Conservation (phyloP, 2,329 filamentous ascomycete genomes). For the Fusarium luffae region DNA sequence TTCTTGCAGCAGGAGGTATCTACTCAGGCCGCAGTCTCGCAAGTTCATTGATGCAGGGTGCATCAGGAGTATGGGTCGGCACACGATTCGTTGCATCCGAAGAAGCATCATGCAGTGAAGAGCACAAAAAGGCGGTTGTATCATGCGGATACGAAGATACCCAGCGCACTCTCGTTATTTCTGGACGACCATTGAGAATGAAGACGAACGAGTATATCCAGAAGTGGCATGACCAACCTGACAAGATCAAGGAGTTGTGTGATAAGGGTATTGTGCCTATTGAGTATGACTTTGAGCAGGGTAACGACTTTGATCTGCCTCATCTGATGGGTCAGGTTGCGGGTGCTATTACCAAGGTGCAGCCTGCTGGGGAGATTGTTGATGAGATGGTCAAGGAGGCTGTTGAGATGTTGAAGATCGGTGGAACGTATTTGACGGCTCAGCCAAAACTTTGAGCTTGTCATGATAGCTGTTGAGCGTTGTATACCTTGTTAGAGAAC, state of each 20-base stretch:
- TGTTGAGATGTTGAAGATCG: conserved; percentile 72
- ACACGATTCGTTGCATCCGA: conserved; percentile 87
- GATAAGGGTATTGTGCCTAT: conserved; percentile 83
- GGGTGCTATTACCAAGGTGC: conserved; percentile 78
- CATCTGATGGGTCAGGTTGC: conserved; percentile 96
- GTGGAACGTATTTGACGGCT: conserved; percentile 66
- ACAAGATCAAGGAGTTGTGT: conserved; percentile 80
- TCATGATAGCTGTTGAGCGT: not conserved
- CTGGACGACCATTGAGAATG: conserved; percentile 83
- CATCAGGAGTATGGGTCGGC: conserved; percentile 91
- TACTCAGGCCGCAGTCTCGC: conserved; percentile 85
- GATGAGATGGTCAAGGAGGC: conserved; percentile 88
- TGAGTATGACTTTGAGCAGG: conserved; percentile 83
- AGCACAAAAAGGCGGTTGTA: conserved; percentile 88
- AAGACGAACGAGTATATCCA: conserved; percentile 85
- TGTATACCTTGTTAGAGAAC: not conserved
- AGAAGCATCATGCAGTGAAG: conserved; percentile 82
- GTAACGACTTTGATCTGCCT: conserved; percentile 84
- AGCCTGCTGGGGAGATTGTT: conserved; percentile 87
- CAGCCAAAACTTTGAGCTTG: conserved; percentile 51
- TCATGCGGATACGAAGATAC: conserved; percentile 83
- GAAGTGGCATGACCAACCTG: conserved; percentile 80
- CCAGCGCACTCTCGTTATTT: conserved; percentile 82
- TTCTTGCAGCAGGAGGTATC: conserved; percentile 90
- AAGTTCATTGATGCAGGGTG: conserved; percentile 86